Percentiles rank a stretch among this genome's conserved stretches.
Evolutionary conservation across 805 yeast genomes (phyloP).

Genomic region (Wickerhamiella bombiphila): DNA sequence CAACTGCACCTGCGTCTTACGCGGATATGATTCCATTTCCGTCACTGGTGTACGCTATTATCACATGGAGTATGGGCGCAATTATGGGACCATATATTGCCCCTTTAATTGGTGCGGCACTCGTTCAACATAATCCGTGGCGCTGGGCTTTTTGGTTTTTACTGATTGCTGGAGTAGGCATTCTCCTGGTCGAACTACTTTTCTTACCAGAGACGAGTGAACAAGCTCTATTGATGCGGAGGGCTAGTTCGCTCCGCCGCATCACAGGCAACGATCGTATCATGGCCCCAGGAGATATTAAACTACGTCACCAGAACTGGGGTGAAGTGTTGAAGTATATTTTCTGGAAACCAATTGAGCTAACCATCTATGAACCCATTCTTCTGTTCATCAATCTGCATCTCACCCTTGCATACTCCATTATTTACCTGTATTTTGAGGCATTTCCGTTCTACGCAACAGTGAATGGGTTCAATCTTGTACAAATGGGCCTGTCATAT

Average conservation of each 20-base stretch:
- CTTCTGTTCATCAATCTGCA: constrained; percentile 37
- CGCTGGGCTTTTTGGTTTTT: constrained; percentile 43
- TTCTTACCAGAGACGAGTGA: constrained; percentile 37
- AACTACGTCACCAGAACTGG: constrained; percentile 3
- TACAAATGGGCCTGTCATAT: constrained; percentile 36
- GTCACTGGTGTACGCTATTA: constrained; percentile 32
- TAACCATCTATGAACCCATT: constrained; percentile 39
- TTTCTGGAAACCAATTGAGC: constrained; percentile 28
- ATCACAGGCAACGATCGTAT: constrained; percentile 22
- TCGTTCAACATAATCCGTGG: constrained; percentile 31
- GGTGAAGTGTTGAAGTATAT: constrained; percentile 9
- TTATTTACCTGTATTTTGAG: constrained; percentile 44
- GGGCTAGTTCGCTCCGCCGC: constrained; percentile 34
- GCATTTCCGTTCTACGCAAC: constrained; percentile 42
- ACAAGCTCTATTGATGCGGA: constrained; percentile 31
- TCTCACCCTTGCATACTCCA: constrained; percentile 38
- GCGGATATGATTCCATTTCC: constrained; percentile 34
- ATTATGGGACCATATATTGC: constrained; percentile 40
- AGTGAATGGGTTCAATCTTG: constrained; percentile 31
- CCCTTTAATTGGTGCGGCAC: constrained; percentile 41
- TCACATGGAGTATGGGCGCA: constrained; percentile 38
- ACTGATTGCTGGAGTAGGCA: constrained; percentile 26
- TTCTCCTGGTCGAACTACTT: constrained; percentile 25
- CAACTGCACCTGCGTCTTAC: constrained; percentile 43
- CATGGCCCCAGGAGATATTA: constrained; percentile 12